Base-by-base conservation (phyloP, 768 basidiomycete species). In the Floccularia luteovirens region DNA sequence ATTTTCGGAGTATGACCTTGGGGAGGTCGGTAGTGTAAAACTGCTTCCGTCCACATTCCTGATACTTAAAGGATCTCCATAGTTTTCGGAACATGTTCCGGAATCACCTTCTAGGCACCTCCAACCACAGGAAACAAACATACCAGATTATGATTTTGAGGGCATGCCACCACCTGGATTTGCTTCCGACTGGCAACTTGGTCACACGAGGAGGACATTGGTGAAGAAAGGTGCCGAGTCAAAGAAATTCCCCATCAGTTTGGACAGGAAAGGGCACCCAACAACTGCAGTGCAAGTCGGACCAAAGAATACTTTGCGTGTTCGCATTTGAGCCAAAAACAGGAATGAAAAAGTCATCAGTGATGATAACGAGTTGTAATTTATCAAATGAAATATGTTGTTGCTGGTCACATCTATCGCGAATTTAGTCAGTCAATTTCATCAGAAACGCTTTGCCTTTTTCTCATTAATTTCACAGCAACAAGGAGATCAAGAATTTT, bases 131-230 rank as follows among this genome's bases (percentile, higher is more conserved):
- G 35, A 34, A 42, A 24, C 48, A 19, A 54, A 54, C 35, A 48
- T 46, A 5, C 20, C 47, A 4, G 48, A 50, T 13, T 52, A 58
- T n/a, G 54, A 56, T 31, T 64, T 64, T 28, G 61, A 64, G 31
- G 66, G 59, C 19, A 61, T 70, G 57, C 64, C 69, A 17, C 51
- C 51, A 6, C 61, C 65, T 16, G 59, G 55, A 2, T 70, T 70
- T 43, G 51, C 49, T 16, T 65, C 62, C 4, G 56, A 59, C 28
- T 66, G 66, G 67, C 56, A 60, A 31, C 30, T 63, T n/a, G 49
- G 48, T 6, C 45, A 41, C 25, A 47, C 46, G 41, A 16, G 45
- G 12, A 48, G 44, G 36, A 47, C 31, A 24, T 37, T 32, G 14
- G 43, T 42, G 14, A 33, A 12, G 33, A 20, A 10, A 6, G 17